Evolutionary conservation across 129 eudicot species (phyloP).

Genomic region (Flaveria trinervia): DNA sequence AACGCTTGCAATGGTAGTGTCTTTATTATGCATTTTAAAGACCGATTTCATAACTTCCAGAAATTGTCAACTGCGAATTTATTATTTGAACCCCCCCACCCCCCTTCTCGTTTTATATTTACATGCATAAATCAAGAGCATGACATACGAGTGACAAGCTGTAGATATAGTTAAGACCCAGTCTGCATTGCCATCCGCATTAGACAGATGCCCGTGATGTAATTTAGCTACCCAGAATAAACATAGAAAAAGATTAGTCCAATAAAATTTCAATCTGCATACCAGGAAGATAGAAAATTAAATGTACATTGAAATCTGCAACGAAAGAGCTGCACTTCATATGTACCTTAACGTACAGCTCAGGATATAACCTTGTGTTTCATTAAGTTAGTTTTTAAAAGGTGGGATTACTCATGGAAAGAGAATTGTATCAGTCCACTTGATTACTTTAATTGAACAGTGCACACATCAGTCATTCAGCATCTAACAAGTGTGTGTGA

Average conservation of each 20-base stretch:
- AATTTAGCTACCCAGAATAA: slow-evolving; percentile 58
- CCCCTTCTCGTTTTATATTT: background rate
- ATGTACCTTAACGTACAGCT: slow-evolving; percentile 8
- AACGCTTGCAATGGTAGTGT: background rate
- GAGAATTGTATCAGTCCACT: background rate
- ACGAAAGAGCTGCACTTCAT: background rate
- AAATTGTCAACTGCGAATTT: background rate
- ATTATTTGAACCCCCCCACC: background rate
- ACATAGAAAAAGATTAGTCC: slow-evolving; percentile 17
- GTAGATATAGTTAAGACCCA: slow-evolving; percentile 96
- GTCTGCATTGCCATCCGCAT: slow-evolving; percentile 98
- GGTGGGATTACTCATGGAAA: background rate
- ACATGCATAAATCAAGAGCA: slow-evolving; percentile 8
- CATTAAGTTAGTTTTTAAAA: background rate
- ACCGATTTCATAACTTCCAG: background rate
- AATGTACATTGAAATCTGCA: background rate
- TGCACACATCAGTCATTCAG: slow-evolving; percentile 19
- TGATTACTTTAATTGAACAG: background rate
- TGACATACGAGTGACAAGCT: slow-evolving; percentile 84
- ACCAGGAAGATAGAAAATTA: slow-evolving; percentile 10
- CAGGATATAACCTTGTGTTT: slow-evolving; percentile 5
- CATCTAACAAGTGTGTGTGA: slow-evolving; percentile 8
- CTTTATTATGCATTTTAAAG: background rate
- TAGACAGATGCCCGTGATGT: slow-evolving; percentile 83
- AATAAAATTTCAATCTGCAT: slow-evolving; percentile 17